These are phyloP conservation scores for Quercus lobata DNA, from an alignment of 331 rosid genomes.

Conservation along the genomic window DNA sequence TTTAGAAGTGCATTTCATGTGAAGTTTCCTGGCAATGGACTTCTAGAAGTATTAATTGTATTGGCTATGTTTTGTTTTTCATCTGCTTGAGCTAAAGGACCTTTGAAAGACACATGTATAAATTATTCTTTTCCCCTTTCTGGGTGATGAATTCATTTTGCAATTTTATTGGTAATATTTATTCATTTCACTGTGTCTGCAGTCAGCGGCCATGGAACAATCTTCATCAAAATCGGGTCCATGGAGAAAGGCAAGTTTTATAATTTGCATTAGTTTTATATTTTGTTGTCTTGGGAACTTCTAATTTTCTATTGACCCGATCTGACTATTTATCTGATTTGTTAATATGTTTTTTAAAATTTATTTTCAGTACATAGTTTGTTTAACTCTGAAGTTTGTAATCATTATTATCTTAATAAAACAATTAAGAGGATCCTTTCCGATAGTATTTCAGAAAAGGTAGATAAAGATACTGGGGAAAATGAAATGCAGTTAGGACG, in stretches of 20 bases:
- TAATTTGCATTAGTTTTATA: slow-evolving; percentile 3
- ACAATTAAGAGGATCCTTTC: neutral
- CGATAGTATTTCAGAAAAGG: neutral
- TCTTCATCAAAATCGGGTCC: slow-evolving; percentile 85
- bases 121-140: neutral
- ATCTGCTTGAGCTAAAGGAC: neutral
- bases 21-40: neutral
- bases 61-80: neutral
- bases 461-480: neutral
- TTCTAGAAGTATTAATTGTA: neutral
- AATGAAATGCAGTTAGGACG: neutral
- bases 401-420: neutral
- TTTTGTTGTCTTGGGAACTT: neutral
- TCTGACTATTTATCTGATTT: neutral
- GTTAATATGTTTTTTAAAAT: neutral
- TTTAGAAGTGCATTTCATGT: neutral
- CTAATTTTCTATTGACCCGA: neutral
- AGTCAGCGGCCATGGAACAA: slow-evolving; percentile 34
- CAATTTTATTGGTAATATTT: neutral
- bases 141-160: neutral
- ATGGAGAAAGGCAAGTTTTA: slow-evolving; percentile 90
- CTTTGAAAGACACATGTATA: neutral
- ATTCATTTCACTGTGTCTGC: slow-evolving; percentile 1
- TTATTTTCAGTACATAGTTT: neutral
- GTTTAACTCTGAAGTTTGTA: too few relatives aligned